phyloP scores from a whole-genome alignment of 768 basidiomycete species.

The Lentinula sp. region DNA sequence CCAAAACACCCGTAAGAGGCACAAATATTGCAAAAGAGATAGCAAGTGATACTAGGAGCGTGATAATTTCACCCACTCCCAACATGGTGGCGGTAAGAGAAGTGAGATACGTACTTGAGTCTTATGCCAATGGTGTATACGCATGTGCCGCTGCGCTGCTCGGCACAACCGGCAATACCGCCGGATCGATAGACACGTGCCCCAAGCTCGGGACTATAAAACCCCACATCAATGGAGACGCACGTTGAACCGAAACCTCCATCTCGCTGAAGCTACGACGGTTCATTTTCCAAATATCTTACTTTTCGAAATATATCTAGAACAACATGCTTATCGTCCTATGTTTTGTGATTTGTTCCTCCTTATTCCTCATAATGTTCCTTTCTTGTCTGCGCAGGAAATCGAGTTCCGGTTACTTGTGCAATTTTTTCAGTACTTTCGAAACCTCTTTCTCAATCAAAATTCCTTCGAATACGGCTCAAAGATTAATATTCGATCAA shows the following conservation, averaged over 20 bases:
- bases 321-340: background rate
- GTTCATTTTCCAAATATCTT: background rate
- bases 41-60: conserved; percentile 40
- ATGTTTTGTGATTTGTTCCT: too few relatives aligned
- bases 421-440: too few relatives aligned
- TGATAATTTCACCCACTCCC: conserved; percentile 26
- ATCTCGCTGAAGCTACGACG: background rate
- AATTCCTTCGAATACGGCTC: too few relatives aligned
- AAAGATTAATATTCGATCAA: too few relatives aligned
- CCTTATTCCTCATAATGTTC: too few relatives aligned
- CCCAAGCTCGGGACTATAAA: background rate
- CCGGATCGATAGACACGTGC: background rate
- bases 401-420: too few relatives aligned
- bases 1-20: conserved; percentile 61
- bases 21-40: conserved; percentile 54
- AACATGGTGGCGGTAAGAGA: conserved; percentile 20
- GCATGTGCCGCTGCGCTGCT: too few relatives aligned
- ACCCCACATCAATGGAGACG: too few relatives aligned
- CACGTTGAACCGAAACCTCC: background rate
- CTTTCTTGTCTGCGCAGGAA: too few relatives aligned
- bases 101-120: background rate
- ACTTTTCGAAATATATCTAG: background rate
- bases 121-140: too few relatives aligned
- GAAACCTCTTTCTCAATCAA: too few relatives aligned
- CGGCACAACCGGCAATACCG: background rate